Conservation (phyloP, 768 basidiomycete species). For the Mrakia frigida region DNA sequence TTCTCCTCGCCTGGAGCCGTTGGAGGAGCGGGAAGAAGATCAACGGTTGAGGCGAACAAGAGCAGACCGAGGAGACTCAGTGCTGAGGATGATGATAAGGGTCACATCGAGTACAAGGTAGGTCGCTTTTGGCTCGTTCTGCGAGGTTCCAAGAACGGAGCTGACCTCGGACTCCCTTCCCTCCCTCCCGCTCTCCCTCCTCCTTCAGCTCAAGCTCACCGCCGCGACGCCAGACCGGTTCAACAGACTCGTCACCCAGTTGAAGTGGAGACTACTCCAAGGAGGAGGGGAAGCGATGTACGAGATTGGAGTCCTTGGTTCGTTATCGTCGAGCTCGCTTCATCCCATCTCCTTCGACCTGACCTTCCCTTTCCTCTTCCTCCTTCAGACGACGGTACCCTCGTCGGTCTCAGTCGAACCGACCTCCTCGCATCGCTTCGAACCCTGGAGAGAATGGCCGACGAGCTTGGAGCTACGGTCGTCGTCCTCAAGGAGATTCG, state of each 20-base stretch:
- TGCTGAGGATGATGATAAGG: constrained; percentile 33
- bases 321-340: constrained; percentile 23
- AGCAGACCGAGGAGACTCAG: constrained; percentile 21
- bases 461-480: constrained; percentile 86
- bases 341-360: background rate
- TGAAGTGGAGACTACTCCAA: constrained; percentile 88
- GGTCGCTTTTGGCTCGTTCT: background rate
- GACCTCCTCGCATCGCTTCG: constrained; percentile 77
- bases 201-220: constrained; percentile 27
- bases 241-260: constrained; percentile 73
- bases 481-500: constrained; percentile 78
- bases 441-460: constrained; percentile 89
- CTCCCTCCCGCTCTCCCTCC: background rate
- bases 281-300: constrained; percentile 80
- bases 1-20: background rate
- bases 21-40: background rate
- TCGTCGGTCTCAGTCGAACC: constrained; percentile 65
- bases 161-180: background rate
- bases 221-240: constrained; percentile 42
- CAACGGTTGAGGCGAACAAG: background rate
- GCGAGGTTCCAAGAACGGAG: background rate
- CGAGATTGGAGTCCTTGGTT: constrained; percentile 60
- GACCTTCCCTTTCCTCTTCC: background rate
- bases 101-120: constrained; percentile 37
- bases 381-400: constrained; percentile 69